Conservation (phyloP, 2,329 filamentous ascomycete genomes). For the Sclerotinia sclerotiorum region DNA sequence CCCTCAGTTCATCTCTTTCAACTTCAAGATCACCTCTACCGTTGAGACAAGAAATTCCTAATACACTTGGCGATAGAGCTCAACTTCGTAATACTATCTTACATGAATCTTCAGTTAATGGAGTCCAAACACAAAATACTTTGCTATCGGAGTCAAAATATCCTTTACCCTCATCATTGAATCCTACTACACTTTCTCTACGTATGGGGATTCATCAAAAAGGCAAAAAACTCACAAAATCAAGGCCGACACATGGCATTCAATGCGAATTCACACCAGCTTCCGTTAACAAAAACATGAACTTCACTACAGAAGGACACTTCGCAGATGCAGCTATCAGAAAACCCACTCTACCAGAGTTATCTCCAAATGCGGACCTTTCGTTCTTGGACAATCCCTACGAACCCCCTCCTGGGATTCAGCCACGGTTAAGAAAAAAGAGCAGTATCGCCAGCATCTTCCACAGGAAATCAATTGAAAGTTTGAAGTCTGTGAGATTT, state of each 20-base stretch:
- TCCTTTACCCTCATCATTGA: neutral
- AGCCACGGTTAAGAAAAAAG: neutral
- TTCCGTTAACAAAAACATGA: neutral
- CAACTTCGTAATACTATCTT: constrained; percentile 5
- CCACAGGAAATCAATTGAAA: constrained; percentile 1
- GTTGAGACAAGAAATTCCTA: neutral
- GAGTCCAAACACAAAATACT: neutral
- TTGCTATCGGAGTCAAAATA: neutral
- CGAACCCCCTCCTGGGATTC: neutral
- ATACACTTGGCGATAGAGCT: neutral
- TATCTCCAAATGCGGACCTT: constrained; percentile 1
- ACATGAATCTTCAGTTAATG: neutral
- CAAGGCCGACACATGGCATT: neutral
- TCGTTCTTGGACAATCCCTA: constrained; percentile 21
- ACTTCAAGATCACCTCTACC: neutral
- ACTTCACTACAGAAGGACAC: too few relatives aligned
- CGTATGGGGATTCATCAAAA: neutral
- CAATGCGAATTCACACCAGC: neutral
- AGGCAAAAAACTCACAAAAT: neutral
- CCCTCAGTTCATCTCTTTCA: neutral
- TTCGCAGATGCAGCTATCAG: neutral
- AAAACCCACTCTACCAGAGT: neutral
- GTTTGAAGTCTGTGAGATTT: constrained; percentile 20
- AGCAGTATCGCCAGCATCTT: neutral
- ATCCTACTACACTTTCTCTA: neutral